Percentiles rank a stretch among this genome's conserved stretches.
Evolutionary conservation across 257 asterid species (phyloP).

Genomic region (Salvia hispanica): DNA sequence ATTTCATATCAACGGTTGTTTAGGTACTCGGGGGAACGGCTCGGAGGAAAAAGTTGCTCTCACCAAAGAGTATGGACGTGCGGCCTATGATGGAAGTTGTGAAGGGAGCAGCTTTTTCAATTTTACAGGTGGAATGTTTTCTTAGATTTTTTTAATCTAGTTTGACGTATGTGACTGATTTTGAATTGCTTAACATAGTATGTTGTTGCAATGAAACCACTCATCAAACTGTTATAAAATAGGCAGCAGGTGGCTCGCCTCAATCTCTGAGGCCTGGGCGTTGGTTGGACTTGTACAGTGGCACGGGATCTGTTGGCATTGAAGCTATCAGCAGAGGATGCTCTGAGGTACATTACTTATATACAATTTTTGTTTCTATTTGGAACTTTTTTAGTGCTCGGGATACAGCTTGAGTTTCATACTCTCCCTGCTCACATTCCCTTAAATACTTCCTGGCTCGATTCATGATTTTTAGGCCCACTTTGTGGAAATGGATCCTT

Average conservation of each 20-base stretch:
- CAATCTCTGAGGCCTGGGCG: conserved; percentile 87
- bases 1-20: conserved; percentile 26
- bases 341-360: conserved; percentile 61
- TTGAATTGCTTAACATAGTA: not conserved
- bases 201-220: not conserved
- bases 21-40: conserved; percentile 97
- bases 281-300: conserved; percentile 97
- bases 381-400: not conserved
- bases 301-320: conserved; percentile 98
- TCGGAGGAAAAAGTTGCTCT: conserved; percentile 87
- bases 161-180: conserved; percentile 21
- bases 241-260: conserved; percentile 96
- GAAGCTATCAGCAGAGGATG: conserved; percentile 99
- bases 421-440: conserved; percentile 19
- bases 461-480: conserved; percentile 60
- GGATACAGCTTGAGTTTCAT: not conserved
- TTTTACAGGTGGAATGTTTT: conserved; percentile 68
- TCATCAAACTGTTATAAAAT: conserved; percentile 26
- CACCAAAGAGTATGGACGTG: conserved; percentile 95
- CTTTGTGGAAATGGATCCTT: conserved; percentile 99
- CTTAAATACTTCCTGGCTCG: conserved; percentile 18
- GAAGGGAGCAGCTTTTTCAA: conserved; percentile 87
- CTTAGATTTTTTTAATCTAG: conserved; percentile 18
- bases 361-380: not conserved
- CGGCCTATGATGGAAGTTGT: conserved; percentile 99